Evolutionary conservation across 2,329 filamentous ascomycete species (phyloP).

Genomic region (Helminthosporium solani): DNA sequence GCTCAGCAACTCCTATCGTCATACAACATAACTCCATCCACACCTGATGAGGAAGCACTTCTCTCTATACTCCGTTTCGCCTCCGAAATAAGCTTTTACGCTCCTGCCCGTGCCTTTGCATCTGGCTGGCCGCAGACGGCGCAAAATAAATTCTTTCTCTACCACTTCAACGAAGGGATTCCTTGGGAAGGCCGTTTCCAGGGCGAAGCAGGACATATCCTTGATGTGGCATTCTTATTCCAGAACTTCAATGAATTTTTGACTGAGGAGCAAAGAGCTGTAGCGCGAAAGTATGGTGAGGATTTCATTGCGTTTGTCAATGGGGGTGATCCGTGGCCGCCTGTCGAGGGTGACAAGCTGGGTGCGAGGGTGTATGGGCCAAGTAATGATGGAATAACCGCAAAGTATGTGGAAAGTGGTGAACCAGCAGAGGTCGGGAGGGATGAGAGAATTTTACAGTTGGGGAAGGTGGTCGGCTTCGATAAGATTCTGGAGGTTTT

Average conservation of each 20-base stretch:
- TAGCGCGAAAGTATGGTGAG: slow-evolving; percentile 26
- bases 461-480: slow-evolving; percentile 28
- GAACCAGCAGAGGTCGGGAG: slow-evolving; percentile 30
- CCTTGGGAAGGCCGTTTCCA: slow-evolving; percentile 39
- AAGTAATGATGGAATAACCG: slow-evolving; percentile 26
- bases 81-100: slow-evolving; percentile 51
- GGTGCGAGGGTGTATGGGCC: slow-evolving; percentile 34
- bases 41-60: slow-evolving; percentile 46
- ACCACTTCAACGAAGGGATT: slow-evolving; percentile 38
- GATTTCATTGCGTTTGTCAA: slow-evolving; percentile 39
- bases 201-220: slow-evolving; percentile 37
- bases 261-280: slow-evolving; percentile 21
- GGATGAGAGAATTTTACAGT: slow-evolving; percentile 23
- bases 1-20: slow-evolving; percentile 33
- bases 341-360: slow-evolving; percentile 22
- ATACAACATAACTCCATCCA: slow-evolving; percentile 44
- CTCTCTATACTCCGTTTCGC: slow-evolving; percentile 46
- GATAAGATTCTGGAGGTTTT: slow-evolving; percentile 26
- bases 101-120: slow-evolving; percentile 46
- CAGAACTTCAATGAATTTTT: slow-evolving; percentile 36
- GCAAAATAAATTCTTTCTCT: slow-evolving; percentile 32
- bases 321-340: slow-evolving; percentile 35
- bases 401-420: slow-evolving; percentile 27
- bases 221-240: slow-evolving; percentile 37
- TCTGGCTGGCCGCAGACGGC: slow-evolving; percentile 33